A percentile compares a stretch with the other conserved stretches of the same genome.
Conservation (phyloP, 2,329 filamentous ascomycete species). For the Xylariaceae sp. region DNA sequence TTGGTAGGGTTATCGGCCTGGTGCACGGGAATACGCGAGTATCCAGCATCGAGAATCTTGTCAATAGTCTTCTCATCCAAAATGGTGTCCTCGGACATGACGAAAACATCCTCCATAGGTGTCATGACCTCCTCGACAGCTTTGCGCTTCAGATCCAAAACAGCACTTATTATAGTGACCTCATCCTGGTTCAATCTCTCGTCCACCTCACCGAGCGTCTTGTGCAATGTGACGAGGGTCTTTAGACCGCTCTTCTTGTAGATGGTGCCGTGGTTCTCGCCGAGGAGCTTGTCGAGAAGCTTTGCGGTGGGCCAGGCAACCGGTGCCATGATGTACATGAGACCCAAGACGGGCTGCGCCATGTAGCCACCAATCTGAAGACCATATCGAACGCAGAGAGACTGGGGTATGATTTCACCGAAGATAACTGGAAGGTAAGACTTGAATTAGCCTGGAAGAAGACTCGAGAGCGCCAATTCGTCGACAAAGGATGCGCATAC, state of each 20-base stretch:
- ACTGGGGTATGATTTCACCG: slow-evolving; percentile 93
- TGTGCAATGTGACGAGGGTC: slow-evolving; percentile 90
- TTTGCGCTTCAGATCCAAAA: slow-evolving; percentile 94
- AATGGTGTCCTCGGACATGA: slow-evolving; percentile 90
- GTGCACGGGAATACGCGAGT: slow-evolving; percentile 93
- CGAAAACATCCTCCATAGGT: slow-evolving; percentile 95
- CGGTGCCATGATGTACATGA: slow-evolving; percentile 91
- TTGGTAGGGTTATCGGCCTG: slow-evolving; percentile 76
- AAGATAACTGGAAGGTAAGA: slow-evolving; percentile 71
- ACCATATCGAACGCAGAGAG: slow-evolving; percentile 91
- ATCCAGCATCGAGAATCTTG: slow-evolving; percentile 84
- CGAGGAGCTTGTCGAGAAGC: slow-evolving; percentile 85
- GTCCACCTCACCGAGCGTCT: slow-evolving; percentile 77
- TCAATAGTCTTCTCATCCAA: slow-evolving; percentile 94
- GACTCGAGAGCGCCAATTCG: not conserved
- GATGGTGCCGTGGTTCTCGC: slow-evolving; percentile 89
- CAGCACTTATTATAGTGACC: slow-evolving; percentile 96
- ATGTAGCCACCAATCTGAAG: slow-evolving; percentile 92
- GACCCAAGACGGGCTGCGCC: slow-evolving; percentile 74
- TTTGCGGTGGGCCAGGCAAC: slow-evolving; percentile 94
- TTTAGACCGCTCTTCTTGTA: slow-evolving; percentile 99
- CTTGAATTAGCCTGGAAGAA: slow-evolving; percentile 24
- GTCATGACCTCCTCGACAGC: slow-evolving; percentile 96
- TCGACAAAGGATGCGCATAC: slow-evolving; percentile 45
- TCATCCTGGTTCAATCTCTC: slow-evolving; percentile 95